Percentiles rank a stretch among this genome's conserved stretches.
Conservation (phyloP, 2,329 filamentous ascomycete genomes). For the Colletotrichum sp. region DNA sequence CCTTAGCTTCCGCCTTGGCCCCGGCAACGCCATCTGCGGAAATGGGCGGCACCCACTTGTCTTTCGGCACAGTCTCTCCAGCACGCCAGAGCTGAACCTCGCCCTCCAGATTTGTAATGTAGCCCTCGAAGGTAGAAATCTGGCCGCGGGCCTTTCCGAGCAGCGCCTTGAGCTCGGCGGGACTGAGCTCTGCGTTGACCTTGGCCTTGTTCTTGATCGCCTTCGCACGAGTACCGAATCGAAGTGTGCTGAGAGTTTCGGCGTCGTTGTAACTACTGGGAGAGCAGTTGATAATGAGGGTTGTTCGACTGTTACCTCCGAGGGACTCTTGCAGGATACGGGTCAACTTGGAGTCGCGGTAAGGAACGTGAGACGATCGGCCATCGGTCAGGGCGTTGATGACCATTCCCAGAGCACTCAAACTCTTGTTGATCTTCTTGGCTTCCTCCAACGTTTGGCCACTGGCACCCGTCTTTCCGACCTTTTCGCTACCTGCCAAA, state of each 20-base stretch:
- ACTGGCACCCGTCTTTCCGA: conserved; percentile 96
- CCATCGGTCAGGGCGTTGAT: conserved; percentile 88
- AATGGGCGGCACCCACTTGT: conserved; percentile 79
- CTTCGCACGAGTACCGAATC: conserved; percentile 96
- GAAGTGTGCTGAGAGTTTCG: conserved; percentile 89
- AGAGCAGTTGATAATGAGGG: conserved; percentile 98
- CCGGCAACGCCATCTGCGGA: conserved; percentile 53
- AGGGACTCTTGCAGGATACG: conserved; percentile 96
- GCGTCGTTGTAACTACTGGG: conserved; percentile 97
- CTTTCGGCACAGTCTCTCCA: conserved; percentile 87
- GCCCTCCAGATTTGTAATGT: conserved; percentile 81
- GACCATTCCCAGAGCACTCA: conserved; percentile 98
- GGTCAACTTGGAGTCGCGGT: conserved; percentile 97
- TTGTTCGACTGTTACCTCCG: conserved; percentile 97
- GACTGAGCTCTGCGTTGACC: conserved; percentile 97
- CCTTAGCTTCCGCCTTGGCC: conserved; percentile 46
- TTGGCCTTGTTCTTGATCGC: conserved; percentile 99
- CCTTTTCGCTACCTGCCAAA: conserved; percentile 97
- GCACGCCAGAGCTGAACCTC: conserved; percentile 88
- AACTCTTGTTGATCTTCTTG: conserved; percentile 99
- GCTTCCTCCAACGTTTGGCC: conserved; percentile 97
- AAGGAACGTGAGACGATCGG: conserved; percentile 95
- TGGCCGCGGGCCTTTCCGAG: conserved; percentile 92
- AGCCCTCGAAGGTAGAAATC: conserved; percentile 85
- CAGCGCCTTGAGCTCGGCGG: conserved; percentile 89